Evolutionary conservation across 306 rosid species (phyloP), one percentile per base, ranked within the genome.

Genomic region (Senna siamea): DNA sequence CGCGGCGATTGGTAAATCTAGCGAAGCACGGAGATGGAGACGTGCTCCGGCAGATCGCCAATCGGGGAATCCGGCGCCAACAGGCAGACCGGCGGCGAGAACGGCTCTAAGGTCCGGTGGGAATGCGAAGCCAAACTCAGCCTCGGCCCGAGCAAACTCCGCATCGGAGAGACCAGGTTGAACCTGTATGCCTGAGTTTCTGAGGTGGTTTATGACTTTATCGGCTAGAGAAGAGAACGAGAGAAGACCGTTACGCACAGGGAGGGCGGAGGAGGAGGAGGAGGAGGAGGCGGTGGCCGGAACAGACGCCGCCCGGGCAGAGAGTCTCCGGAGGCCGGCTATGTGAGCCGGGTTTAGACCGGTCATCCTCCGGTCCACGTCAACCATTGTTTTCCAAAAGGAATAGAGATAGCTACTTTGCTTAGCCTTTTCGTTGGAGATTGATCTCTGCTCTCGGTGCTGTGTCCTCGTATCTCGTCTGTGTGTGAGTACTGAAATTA

Each of bases 251-350:
- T 82, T 67, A 1, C 92, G 92, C 0, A 70, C 57, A 0, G 98
- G 87, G 19, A 85, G 82, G 20, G 93, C n/a, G 9, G 90, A 26
- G 47, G 93, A 19, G 9, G 90, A 26, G 47, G 47, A 5, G 13
- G 47, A 0, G 47, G 47, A 2, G 1, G 82, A 13, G 0, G 83
- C 34, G 2, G 69, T 11, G 5, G 85, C 0, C 10, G 94, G 79
- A 4, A 76, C 81, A 0, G 97, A 85, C 1, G 96, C 96, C 7
- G 98, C 98, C 4, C 98, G 84, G 12, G 94, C 96, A 0, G 96
- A 93, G 66, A 93, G 96, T 0, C 98, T 88, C 5, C 92, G 89
- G 10, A 93, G 94, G 11, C 96, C 98, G 69, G 98, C 97, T 2
- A 88, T 52, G 76, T 93, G 96, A 34, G 96, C 97, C 86, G 94